Base-by-base conservation (phyloP, 768 basidiomycete genomes). In the Auricularia sp. region DNA sequence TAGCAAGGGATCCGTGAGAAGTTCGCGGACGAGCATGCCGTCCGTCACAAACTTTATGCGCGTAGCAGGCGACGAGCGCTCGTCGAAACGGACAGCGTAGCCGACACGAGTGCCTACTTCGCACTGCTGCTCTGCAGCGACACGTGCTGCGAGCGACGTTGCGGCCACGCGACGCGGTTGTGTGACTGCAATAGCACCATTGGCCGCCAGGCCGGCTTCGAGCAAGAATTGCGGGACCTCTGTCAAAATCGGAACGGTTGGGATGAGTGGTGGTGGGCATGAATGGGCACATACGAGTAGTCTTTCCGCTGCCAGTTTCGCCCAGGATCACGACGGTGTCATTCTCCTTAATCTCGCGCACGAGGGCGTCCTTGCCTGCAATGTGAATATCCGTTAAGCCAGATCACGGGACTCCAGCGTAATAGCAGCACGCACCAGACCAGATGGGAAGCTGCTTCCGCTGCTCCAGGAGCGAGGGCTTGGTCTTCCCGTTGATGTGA, bases 261-360 rank as follows among this genome's bases (percentile, higher is more conserved):
- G 16, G 24, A 61, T 54, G 16, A 34, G 36, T 16, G 16, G 47
- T 34, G 56, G 13, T 36, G 21, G 14, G 21, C 14, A 45, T 13
- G 59, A 11, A 62, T n/a, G 58, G 62, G 63, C 51, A 86, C 93
- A 71, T 75, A 96, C 96, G 96, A 61, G 97, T 99, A 0, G 96
- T 96, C 78, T 99, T 99, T 67, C 97, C 97, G 21, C 94, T 97
- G 13, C 97, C 97, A 0, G 97, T 98, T 76, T 99, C 97, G 45
- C 95, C 97, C 2, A 99, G 82, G 8, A 99, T 83, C 54, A 98
- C 85, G 1, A 88, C 90, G 6, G 93, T 88, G 73, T 94, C 89
- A 78, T 92, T 88, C 67, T 85, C 81, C 36, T 76, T 75, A 62
- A 96, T 86, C 73, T 87, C 87, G 65, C 83, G 80, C 35, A 93